phyloP scores from a whole-genome alignment of 768 basidiomycete species.

The Termitomyces sp. region DNA sequence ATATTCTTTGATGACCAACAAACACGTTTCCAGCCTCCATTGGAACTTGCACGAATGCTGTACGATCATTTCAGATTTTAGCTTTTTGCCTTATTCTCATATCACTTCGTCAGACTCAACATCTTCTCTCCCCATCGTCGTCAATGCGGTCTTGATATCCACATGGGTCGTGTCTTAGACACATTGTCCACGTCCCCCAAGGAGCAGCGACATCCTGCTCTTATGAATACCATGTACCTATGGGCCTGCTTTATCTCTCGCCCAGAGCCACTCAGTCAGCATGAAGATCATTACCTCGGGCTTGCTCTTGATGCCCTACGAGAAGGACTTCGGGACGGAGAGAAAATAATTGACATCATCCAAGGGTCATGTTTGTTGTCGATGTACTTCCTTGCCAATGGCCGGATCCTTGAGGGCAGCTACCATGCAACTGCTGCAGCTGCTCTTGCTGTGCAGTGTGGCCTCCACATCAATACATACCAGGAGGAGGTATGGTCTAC shows the following conservation, averaged over 20 bases:
- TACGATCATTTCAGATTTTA: conserved; percentile 32
- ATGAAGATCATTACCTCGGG: conserved; percentile 71
- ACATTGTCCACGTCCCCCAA: conserved; percentile 50
- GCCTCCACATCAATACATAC: conserved; percentile 51
- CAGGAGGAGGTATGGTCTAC: conserved; percentile 34
- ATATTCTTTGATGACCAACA: conserved; percentile 53
- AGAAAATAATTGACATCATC: conserved; percentile 66
- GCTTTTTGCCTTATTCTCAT: conserved; percentile 14
- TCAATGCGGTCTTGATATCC: conserved; percentile 70
- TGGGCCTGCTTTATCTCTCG: conserved; percentile 83
- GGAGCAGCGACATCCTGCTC: conserved; percentile 71
- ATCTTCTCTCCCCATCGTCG: conserved; percentile 75
- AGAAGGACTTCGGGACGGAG: conserved; percentile 56
- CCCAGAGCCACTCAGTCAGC: conserved; percentile 64
- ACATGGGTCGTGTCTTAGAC: conserved; percentile 65
- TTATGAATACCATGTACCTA: conserved; percentile 80
- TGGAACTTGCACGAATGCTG: conserved; percentile 69
- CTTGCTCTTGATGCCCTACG: conserved; percentile 62
- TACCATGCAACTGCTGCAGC: conserved; percentile 77
- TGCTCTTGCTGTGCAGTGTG: conserved; percentile 69
- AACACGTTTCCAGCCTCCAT: conserved; percentile 44
- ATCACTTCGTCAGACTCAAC: conserved; percentile 51
- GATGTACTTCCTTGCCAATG: conserved; percentile 74
- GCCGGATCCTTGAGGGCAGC: conserved; percentile 73
- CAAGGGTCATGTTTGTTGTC: conserved; percentile 77